phyloP scores from a whole-genome alignment of 805 yeast genomes.

The Brettanomyces bruxellensis region DNA sequence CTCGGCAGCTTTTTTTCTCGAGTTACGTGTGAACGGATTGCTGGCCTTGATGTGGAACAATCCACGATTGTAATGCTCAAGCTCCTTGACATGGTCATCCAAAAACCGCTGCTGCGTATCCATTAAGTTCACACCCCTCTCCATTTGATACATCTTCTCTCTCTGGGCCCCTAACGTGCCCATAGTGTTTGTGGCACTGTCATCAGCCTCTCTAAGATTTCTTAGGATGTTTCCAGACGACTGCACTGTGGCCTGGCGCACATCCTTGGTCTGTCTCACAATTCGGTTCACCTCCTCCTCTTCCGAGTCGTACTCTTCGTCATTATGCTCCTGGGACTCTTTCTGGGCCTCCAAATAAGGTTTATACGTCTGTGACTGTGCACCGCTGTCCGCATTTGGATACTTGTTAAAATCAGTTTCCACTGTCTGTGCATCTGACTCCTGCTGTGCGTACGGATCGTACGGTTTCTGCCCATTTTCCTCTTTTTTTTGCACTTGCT shows the following conservation, averaged over 20 bases:
- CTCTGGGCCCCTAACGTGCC: constrained; percentile 94
- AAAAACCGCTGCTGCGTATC: constrained; percentile 77
- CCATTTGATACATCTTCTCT: constrained; percentile 73
- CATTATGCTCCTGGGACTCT: constrained; percentile 12
- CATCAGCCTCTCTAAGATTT: constrained; percentile 64
- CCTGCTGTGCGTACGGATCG: constrained; percentile 20
- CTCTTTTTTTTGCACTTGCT: constrained; percentile 5
- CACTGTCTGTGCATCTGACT: constrained; percentile 5
- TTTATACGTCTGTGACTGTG: constrained; percentile 1
- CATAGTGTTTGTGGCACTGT: constrained; percentile 68
- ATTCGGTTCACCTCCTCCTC: constrained; percentile 80
- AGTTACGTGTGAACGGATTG: constrained; percentile 83
- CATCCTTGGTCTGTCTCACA: constrained; percentile 62
- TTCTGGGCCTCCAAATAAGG: constrained; percentile 11
- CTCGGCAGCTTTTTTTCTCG: constrained; percentile 68
- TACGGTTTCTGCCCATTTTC: constrained; percentile 2
- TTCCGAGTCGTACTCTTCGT: constrained; percentile 68
- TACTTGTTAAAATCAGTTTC: constrained; percentile 2
- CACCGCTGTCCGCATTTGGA: constrained; percentile 1
- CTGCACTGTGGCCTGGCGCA: constrained; percentile 66
- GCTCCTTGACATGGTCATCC: constrained; percentile 71
- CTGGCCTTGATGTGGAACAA: constrained; percentile 71
- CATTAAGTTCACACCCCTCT: constrained; percentile 65
- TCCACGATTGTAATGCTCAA: constrained; percentile 70
- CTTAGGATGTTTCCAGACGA: constrained; percentile 77